A percentile compares a stretch with the other conserved stretches of the same genome.
phyloP scores from a whole-genome alignment of 1,284 basidiomycete genomes.

The Lentinula novae-zelandiae region DNA sequence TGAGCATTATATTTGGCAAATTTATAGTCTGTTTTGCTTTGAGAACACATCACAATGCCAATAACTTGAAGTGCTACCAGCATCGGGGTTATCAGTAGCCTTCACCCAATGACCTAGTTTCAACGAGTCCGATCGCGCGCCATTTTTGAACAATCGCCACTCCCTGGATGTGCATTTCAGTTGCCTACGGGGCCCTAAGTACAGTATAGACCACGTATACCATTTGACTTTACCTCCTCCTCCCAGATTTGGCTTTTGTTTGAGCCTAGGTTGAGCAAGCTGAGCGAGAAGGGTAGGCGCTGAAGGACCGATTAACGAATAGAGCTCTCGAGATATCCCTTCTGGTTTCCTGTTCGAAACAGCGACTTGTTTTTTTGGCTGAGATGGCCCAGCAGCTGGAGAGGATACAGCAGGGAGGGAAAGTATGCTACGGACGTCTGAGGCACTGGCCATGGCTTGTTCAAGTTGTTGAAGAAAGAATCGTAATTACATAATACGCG shows the following conservation, averaged over 20 bases:
- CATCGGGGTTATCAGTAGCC: slow-evolving; percentile 45
- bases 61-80: slow-evolving; percentile 38
- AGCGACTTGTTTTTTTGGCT: slow-evolving; percentile 36
- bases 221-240: slow-evolving; percentile 63
- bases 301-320: slow-evolving; percentile 90
- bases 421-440: slow-evolving; percentile 81
- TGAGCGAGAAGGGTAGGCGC: slow-evolving; percentile 79
- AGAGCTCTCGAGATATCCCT: slow-evolving; percentile 91
- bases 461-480: background rate
- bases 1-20: slow-evolving; percentile 82
- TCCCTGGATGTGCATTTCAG: slow-evolving; percentile 49
- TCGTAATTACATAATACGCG: background rate
- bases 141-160: slow-evolving; percentile 68
- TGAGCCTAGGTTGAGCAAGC: slow-evolving; percentile 79
- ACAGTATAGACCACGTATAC: slow-evolving; percentile 28
- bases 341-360: slow-evolving; percentile 64
- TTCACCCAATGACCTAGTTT: slow-evolving; percentile 72
- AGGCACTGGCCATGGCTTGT: slow-evolving; percentile 45
- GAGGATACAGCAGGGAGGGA: slow-evolving; percentile 49
- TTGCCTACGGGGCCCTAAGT: no score
- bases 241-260: slow-evolving; percentile 77
- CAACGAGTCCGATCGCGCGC: slow-evolving; percentile 55
- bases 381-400: slow-evolving; percentile 35
- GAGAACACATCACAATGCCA: background rate
- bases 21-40: slow-evolving; percentile 50